Base-by-base conservation (phyloP, 2,329 filamentous ascomycete species). In the Mariannaea sp. region DNA sequence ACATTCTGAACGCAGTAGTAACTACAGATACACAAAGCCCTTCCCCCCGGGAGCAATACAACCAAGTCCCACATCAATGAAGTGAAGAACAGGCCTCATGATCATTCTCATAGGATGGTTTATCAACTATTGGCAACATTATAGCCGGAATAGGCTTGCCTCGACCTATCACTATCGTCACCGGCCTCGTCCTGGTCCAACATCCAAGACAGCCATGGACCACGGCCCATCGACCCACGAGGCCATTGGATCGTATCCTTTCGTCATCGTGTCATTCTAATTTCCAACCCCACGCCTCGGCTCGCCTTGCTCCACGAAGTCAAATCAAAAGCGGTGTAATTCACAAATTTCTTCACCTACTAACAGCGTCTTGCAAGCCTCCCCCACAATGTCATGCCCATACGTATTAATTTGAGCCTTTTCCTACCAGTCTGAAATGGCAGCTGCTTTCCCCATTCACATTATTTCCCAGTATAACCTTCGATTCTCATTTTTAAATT, bases 281-380 rank as follows among this genome's bases (percentile, higher is more conserved):
- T 60, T 59, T 61, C 57, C 49, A 57, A 40, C 44, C 33, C 33
- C 49, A 53, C 49, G 38, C 49, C 53, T 57, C 54, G 56, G 49
- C 53, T 57, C 30, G n/a, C 49, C 26, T 24, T 44, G 22, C 47
- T 32, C 24, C 14, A 38, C 30, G 22, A 39, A 26, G 26, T 38
- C 38, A 16, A 16, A 10, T 46, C 7, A 22, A 24, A 14, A 36
- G 39, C 38, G 24, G 39, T 39, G 22, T 24, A 43, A 35, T 45
- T 38, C 35, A 32, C 40, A 14, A 32, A 22, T 35, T 22, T 8
- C 19, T 27, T 33, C 13, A 14, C 26, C 19, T 8, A 20, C n/a
- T 14, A 12, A 22, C 12, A 5, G 33, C 9, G 17, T 19, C 33
- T 36, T 36, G 8, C 33, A 16, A 19, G 16, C 10, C 4, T 30